phyloP scores from a whole-genome alignment of 345 rosid genomes.

The Lagerstroemia speciosa region DNA sequence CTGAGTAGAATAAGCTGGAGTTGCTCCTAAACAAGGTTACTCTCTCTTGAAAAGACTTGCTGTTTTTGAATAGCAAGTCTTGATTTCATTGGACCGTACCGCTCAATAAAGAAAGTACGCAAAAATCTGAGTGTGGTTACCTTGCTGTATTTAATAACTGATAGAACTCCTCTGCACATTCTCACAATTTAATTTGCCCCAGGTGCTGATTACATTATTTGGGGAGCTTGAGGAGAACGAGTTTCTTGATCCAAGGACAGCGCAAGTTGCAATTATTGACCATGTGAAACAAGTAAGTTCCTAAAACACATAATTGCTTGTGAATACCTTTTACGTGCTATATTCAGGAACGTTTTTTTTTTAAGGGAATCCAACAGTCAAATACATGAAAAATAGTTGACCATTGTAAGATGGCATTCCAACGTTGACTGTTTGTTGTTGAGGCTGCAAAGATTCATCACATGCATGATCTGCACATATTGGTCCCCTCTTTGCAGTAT shows the following conservation, averaged over 20 bases:
- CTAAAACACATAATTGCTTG: background rate
- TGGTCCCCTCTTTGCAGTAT: background rate
- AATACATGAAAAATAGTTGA: background rate
- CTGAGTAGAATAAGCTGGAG: background rate
- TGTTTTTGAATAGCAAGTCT: background rate
- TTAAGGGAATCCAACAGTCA: background rate
- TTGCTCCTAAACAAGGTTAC: background rate
- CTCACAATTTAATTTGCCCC: background rate
- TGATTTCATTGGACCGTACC: background rate
- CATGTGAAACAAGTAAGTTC: slow-evolving; percentile 84
- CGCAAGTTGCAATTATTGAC: slow-evolving; percentile 75
- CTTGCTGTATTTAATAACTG: background rate
- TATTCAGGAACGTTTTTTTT: background rate
- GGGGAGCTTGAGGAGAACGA: slow-evolving; percentile 56
- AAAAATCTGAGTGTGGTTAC: background rate
- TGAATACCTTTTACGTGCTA: background rate
- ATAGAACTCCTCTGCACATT: background rate
- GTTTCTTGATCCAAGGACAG: slow-evolving; percentile 89
- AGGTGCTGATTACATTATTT: slow-evolving; percentile 65
- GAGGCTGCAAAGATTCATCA: background rate
- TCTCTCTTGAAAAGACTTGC: background rate
- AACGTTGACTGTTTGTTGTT: background rate
- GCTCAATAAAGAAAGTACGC: background rate
- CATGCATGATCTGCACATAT: background rate
- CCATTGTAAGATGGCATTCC: background rate